Evolutionary conservation across 1,284 basidiomycete genomes (phyloP).

Genomic region (Kwoniella shivajii): DNA sequence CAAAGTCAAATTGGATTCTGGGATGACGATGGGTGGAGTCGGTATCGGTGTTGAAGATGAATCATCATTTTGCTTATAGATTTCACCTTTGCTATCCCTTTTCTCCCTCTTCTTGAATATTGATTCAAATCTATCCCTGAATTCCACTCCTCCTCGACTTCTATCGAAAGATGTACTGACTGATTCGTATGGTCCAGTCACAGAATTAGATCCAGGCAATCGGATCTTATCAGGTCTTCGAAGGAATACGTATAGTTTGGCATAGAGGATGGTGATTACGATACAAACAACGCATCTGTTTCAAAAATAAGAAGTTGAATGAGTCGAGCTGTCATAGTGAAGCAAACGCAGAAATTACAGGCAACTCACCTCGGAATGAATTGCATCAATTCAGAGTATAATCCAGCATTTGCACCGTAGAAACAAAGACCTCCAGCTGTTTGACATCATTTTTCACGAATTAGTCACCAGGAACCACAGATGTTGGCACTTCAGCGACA

Average conservation of each 20-base stretch:
- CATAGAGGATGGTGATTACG: constrained; percentile 50
- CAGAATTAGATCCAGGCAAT: constrained; percentile 35
- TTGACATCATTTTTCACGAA: not conserved
- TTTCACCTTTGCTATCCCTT: constrained; percentile 1
- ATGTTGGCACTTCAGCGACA: constrained; percentile 12
- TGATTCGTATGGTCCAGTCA: constrained; percentile 18
- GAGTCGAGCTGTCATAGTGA: too few relatives aligned
- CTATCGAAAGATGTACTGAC: constrained; percentile 4
- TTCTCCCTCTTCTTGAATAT: constrained; percentile 9
- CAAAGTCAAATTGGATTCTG: too few relatives aligned
- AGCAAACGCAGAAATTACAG: not conserved
- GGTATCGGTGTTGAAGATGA: too few relatives aligned
- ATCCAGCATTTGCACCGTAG: constrained; percentile 44
- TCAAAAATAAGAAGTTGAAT: not conserved
- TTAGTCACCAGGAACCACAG: too few relatives aligned
- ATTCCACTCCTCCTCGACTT: not conserved
- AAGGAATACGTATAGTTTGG: constrained; percentile 53
- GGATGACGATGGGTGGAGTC: too few relatives aligned
- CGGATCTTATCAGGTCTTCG: constrained; percentile 54
- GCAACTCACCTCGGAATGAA: constrained; percentile 49
- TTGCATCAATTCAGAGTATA: constrained; percentile 53
- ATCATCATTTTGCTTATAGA: too few relatives aligned
- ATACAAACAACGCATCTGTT: constrained; percentile 48
- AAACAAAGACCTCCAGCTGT: constrained; percentile 49
- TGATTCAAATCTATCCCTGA: constrained; percentile 2